phyloP scores from a whole-genome alignment of 768 basidiomycete genomes.

The Amyloporia xantha region DNA sequence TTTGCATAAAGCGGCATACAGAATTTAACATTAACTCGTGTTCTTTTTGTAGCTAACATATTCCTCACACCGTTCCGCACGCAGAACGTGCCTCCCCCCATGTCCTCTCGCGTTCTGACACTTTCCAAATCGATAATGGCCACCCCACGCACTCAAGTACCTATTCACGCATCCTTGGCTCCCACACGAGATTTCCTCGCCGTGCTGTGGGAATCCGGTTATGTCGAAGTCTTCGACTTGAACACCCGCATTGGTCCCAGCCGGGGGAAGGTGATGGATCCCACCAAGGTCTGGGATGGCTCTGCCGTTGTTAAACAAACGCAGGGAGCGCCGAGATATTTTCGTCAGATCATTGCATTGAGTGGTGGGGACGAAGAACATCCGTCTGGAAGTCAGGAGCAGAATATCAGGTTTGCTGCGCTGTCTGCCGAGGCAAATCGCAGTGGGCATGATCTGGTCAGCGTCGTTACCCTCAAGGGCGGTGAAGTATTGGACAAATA shows the following conservation, averaged over 20 bases:
- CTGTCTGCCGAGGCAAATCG: slow-evolving; percentile 34
- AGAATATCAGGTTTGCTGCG: slow-evolving; percentile 23
- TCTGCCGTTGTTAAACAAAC: not conserved
- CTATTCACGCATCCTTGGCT: slow-evolving; percentile 64
- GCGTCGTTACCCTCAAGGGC: slow-evolving; percentile 4
- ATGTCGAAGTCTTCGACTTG: slow-evolving; percentile 63
- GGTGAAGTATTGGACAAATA: slow-evolving; percentile 3
- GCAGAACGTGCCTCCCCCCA: slow-evolving; percentile 97
- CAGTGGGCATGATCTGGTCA: slow-evolving; percentile 14
- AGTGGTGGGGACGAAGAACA: not conserved
- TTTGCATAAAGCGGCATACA: not conserved
- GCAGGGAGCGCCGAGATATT: not conserved
- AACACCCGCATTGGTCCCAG: slow-evolving; percentile 55
- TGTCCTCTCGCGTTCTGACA: slow-evolving; percentile 61
- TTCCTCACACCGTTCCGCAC: slow-evolving; percentile 89
- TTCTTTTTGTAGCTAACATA: slow-evolving; percentile 62
- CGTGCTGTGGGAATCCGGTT: slow-evolving; percentile 64
- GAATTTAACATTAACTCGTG: too few relatives aligned
- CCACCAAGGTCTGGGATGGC: slow-evolving; percentile 33
- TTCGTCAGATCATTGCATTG: slow-evolving; percentile 8
- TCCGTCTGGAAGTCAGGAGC: not conserved
- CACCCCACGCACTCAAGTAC: slow-evolving; percentile 39
- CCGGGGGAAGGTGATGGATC: slow-evolving; percentile 53
- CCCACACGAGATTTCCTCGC: slow-evolving; percentile 50
- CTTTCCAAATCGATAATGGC: slow-evolving; percentile 11